These are phyloP conservation scores for Oehlia diaphana DNA, from an alignment of 192 early-diverging fungal genomes.

Conservation along the genomic window DNA sequence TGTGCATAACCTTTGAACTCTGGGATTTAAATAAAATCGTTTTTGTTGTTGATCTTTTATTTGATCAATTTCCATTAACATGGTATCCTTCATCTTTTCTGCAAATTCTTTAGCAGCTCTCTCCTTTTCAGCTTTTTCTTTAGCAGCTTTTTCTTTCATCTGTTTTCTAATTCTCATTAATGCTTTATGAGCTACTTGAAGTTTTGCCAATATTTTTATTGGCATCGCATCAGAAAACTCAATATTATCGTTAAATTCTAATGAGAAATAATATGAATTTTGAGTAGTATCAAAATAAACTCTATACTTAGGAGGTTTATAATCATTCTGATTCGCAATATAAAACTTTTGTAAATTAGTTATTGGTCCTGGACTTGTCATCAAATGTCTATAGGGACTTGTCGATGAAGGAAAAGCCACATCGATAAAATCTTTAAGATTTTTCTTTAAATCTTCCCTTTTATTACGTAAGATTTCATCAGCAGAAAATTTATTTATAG, in stretches of 20 bases:
- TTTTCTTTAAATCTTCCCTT: neutral
- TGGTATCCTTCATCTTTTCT: neutral
- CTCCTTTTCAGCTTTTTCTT: neutral
- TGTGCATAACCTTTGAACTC: neutral
- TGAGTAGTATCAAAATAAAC: neutral
- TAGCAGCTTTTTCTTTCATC: neutral
- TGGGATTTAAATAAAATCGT: neutral
- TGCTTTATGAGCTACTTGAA: neutral
- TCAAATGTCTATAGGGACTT: neutral
- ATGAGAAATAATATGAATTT: neutral
- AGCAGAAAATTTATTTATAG: neutral
- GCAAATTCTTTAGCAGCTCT: neutral
- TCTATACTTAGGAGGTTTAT: neutral
- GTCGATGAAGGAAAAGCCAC: neutral
- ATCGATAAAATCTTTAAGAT: neutral
- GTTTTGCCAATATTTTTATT: neutral
- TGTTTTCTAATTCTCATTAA: neutral
- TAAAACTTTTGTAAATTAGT: neutral
- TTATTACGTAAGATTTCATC: neutral
- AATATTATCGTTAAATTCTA: neutral
- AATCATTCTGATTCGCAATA: neutral
- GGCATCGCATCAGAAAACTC: neutral
- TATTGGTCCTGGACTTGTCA: neutral
- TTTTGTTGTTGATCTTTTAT: neutral
- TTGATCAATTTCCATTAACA: neutral